phyloP scores from a whole-genome alignment of 1,284 basidiomycete genomes.

The Ustanciosporium gigantosporum region DNA sequence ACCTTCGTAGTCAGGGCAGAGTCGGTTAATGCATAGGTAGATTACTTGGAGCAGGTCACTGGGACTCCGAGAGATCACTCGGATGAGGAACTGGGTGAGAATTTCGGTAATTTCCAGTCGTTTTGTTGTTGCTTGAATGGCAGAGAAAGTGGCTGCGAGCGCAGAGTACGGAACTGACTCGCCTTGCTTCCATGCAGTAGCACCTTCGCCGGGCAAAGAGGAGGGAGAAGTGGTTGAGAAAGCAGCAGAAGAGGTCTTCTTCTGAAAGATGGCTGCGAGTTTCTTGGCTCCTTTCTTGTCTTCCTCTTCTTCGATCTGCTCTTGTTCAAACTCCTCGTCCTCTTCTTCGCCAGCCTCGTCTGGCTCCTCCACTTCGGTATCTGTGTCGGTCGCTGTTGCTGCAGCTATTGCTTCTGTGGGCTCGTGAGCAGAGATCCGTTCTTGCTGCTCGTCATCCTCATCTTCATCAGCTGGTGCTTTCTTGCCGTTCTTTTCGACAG shows the following conservation, averaged over 20 bases:
- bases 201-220: conserved; percentile 73
- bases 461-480: too few species aligned
- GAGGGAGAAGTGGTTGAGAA: conserved; percentile 3
- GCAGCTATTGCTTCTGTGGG: too few species aligned
- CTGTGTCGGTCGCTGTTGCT: conserved; percentile 32
- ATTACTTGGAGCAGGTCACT: conserved; percentile 81
- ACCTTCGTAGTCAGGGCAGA: conserved; percentile 94
- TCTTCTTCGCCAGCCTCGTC: conserved; percentile 19
- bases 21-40: conserved; percentile 95
- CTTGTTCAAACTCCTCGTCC: conserved; percentile 43
- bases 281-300: conserved; percentile 41
- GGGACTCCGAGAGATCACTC: conserved; percentile 81
- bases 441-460: too few species aligned
- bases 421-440: too few species aligned
- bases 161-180: conserved; percentile 89
- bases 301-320: conserved; percentile 36
- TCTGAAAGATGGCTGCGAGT: conserved; percentile 46
- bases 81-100: conserved; percentile 82
- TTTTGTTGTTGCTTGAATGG: conserved; percentile 94
- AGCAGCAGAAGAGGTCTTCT: too few species aligned
- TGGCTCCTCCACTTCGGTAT: conserved; percentile 24
- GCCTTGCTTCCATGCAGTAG: conserved; percentile 75
- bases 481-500: too few species aligned
- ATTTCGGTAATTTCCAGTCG: conserved; percentile 88
- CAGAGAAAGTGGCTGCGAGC: conserved; percentile 81